Base-by-base conservation (phyloP, 2,329 filamentous ascomycete species). In the Macrophomina phaseolina region DNA sequence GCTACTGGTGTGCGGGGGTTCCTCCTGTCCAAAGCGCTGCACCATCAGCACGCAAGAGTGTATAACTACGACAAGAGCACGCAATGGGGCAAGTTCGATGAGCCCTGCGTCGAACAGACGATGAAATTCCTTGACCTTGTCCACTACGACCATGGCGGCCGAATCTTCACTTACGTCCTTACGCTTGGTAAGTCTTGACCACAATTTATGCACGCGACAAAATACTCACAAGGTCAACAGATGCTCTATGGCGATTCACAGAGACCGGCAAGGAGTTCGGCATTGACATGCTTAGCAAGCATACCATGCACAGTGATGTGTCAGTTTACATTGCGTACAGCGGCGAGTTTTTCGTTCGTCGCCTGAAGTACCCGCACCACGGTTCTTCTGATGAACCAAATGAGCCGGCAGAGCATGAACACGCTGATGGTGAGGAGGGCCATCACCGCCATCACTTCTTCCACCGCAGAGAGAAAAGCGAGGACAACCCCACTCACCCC, bases 231-330 rank as follows among this genome's bases (percentile, higher is more conserved):
- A 30, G 18, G 36, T 23, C 23, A 11, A 18, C 28, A 23, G 94
- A 98, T 74, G 91, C 90, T 5, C 84, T 94, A 64, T 87, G 96
- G 75, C 90, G 93, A 53, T 97, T 97, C 79, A 97, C 94, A 0
- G 94, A 97, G 78, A 98, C 94, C 0, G 94, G 94, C 36, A 95
- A 95, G 73, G 94, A 97, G 73, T 97, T 97, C 68, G 93, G 94
- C 63, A 93, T 98, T 73, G 94, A 97, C 79, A 83, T 97, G 77
- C 81, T 98, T 73, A 93, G 90, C 78, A 98, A 98, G 77, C 94
- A 98, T 78, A 97, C 93, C 48, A 97, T 98, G 93, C 94, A 98
- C 81, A 94, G 92, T 70, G 90, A 97, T 77, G 94, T 97, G 1
- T 91, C 89, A 42, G 91, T 92, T 2, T 97, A 97, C 77, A 92